phyloP scores from a whole-genome alignment of 2,329 filamentous ascomycete species.

The Calonectria hongkongensis region DNA sequence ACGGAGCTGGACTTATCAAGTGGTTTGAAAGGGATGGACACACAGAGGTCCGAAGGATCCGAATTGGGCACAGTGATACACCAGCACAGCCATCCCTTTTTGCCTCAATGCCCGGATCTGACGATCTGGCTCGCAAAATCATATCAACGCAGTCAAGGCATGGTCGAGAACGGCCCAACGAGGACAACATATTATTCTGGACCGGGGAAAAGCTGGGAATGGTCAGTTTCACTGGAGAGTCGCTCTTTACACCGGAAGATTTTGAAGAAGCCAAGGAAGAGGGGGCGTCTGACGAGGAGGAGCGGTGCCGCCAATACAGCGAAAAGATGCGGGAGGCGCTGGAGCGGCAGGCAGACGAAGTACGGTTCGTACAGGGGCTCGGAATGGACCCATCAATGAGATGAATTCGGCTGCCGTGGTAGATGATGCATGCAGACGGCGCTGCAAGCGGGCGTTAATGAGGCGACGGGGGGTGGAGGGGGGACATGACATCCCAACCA shows the following conservation, averaged over 20 bases:
- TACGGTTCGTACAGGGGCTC: constrained; percentile 82
- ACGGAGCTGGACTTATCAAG: constrained; percentile 88
- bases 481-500: not conserved
- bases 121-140: constrained; percentile 88
- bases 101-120: constrained; percentile 71
- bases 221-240: constrained; percentile 75
- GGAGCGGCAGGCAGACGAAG: constrained; percentile 86
- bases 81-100: constrained; percentile 70
- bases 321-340: constrained; percentile 84
- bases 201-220: constrained; percentile 90
- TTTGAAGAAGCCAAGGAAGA: constrained; percentile 71
- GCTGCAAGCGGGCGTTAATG: constrained; percentile 33
- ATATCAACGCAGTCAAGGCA: constrained; percentile 73
- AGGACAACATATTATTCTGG: constrained; percentile 88
- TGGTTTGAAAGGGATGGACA: constrained; percentile 93
- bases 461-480: constrained; percentile 8
- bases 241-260: constrained; percentile 69
- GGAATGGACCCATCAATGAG: constrained; percentile 55
- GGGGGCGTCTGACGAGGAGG: constrained; percentile 66
- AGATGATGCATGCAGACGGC: constrained; percentile 27
- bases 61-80: constrained; percentile 73
- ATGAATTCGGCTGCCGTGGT: constrained; percentile 15
- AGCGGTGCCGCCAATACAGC: constrained; percentile 77
- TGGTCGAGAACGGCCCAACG: constrained; percentile 62
- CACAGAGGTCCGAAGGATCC: constrained; percentile 73